Percentiles rank a stretch among this genome's conserved stretches.
Evolutionary conservation across 2,329 filamentous ascomycete species (phyloP).

Genomic region (Boeremia lycopersici): DNA sequence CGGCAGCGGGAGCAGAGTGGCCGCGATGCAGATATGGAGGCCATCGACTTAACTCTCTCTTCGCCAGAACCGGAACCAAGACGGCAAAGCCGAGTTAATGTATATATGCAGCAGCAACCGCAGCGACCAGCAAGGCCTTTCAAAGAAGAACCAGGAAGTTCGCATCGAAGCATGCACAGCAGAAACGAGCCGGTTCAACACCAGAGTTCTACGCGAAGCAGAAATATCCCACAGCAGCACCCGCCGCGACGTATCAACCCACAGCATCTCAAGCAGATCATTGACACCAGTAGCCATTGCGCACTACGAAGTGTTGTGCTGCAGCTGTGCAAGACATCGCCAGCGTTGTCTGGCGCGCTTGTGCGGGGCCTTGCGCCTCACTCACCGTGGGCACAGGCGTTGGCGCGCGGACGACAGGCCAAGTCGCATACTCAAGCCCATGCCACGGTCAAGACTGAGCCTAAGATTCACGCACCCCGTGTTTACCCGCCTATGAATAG

Average conservation of each 20-base stretch:
- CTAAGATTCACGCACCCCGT: conserved; percentile 1
- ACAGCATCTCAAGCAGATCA: conserved; percentile 36
- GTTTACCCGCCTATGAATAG: conserved; percentile 17
- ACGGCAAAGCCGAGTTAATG: not conserved
- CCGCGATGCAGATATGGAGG: conserved; percentile 12
- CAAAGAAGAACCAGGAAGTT: conserved; percentile 15
- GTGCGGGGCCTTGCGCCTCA: conserved; percentile 40
- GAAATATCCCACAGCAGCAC: conserved; percentile 3
- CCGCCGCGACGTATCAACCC: conserved; percentile 26
- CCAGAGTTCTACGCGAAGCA: conserved; percentile 1
- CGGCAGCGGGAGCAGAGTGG: not conserved
- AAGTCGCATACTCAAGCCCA: conserved; percentile 1
- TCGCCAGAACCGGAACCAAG: conserved; percentile 29
- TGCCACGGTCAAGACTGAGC: conserved; percentile 5
- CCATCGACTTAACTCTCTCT: conserved; percentile 35
- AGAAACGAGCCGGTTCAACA: conserved; percentile 5
- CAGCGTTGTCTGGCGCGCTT: conserved; percentile 41
- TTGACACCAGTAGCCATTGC: conserved; percentile 28
- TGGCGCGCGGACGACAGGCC: conserved; percentile 19
- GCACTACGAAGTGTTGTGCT: conserved; percentile 31
- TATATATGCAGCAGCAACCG: conserved; percentile 11
- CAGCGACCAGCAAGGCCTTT: conserved; percentile 10
- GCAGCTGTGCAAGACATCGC: conserved; percentile 39
- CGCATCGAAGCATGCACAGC: not conserved
- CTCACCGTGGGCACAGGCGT: conserved; percentile 33